Base-by-base conservation (phyloP, 768 basidiomycete species). In the Auricularia cornea region DNA sequence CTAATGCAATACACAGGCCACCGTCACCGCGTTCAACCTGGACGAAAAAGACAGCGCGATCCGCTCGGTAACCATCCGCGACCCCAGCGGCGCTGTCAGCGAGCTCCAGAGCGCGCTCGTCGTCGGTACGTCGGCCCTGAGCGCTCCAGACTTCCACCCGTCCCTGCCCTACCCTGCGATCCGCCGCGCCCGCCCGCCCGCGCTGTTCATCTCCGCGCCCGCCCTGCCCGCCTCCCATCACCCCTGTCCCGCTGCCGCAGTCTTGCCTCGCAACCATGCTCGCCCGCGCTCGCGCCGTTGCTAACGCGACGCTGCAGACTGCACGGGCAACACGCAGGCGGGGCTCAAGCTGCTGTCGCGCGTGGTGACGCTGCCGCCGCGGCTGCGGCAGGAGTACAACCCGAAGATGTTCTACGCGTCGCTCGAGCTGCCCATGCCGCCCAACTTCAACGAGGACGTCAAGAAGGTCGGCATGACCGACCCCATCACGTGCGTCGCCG, bases 371-470 rank as follows among this genome's bases (percentile, higher is more conserved):
- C 54, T 57, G 26, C 14, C 26, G 26, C 8, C 16, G 12, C 4
- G 18, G 16, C 54, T 57, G 30, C 23, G 54, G 8, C 18, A 29
- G 30, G 54, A 57, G 54, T 72, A 72, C 62, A 65, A 73, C 64
- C 72, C 70, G 33, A 68, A 71, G 56, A 63, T 71, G 63, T 66
- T 64, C 2, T 72, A 72, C 40, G 57, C 65, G 4, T 10, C 67
- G 20, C 64, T 66, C 31, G 66, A 59, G 31, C 70, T 67, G 59
- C 60, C 33, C 14, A n/a, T 69, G 32, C 31, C 61, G 18, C 64
- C 56, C 2, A 61, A 59, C 3, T 60, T 68, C 10, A 14, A 59
- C 10, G 40, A 10, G 28, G 38, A 16, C 10, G 51, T 54, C 11
- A 61, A 65, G 30, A 66, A 65, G 16, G 14, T 72, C 26, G 66